Evolutionary conservation across 2,329 filamentous ascomycete genomes (phyloP).

Genomic region (Rosellinia necatrix): DNA sequence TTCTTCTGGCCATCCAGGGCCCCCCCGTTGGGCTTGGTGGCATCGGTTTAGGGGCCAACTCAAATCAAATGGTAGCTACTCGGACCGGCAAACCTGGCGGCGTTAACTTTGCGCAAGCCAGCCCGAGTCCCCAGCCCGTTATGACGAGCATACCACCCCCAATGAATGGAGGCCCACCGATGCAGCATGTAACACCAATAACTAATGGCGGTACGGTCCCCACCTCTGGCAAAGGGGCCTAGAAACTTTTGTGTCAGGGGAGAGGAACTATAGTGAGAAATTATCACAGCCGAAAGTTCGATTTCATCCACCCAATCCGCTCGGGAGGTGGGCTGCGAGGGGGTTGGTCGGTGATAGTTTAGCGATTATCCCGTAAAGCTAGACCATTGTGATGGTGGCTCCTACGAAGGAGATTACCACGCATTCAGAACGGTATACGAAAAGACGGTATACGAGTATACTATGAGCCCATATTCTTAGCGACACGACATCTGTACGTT

Average conservation of each 20-base stretch:
- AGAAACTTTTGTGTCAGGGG: conserved; percentile 30
- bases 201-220: conserved; percentile 29
- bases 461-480: not conserved
- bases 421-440: not conserved
- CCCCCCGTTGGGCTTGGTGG: conserved; percentile 40
- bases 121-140: conserved; percentile 35
- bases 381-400: not conserved
- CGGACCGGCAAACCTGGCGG: conserved; percentile 33
- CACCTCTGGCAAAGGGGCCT: conserved; percentile 33
- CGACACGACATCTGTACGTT: not conserved
- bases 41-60: conserved; percentile 38
- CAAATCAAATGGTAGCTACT: conserved; percentile 32
- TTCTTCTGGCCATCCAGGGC: conserved; percentile 32
- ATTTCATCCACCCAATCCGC: conserved; percentile 21
- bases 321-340: conserved; percentile 5
- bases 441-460: not conserved
- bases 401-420: not conserved
- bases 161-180: conserved; percentile 34
- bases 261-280: conserved; percentile 10
- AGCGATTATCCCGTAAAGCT: not conserved
- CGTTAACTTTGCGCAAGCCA: conserved; percentile 32
- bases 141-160: conserved; percentile 24
- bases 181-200: conserved; percentile 20
- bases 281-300: conserved; percentile 26
- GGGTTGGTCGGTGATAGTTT: not conserved